Percentiles rank a stretch among this genome's conserved stretches.
phyloP scores from a whole-genome alignment of 495 filamentous ascomycete species.

The Penicillium manginii region DNA sequence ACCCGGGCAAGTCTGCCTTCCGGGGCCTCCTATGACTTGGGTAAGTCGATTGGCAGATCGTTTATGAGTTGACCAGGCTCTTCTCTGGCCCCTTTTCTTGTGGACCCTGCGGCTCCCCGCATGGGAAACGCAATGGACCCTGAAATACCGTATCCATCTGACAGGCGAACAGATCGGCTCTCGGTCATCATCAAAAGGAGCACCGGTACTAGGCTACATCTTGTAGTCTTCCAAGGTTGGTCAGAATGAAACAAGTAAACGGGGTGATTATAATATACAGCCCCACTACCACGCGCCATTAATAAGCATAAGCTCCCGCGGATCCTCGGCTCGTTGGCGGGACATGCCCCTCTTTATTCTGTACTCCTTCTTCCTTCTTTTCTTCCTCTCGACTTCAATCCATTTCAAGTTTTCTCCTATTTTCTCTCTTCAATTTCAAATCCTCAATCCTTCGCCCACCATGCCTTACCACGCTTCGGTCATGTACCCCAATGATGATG shows the following conservation, averaged over 20 bases:
- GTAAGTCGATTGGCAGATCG: conserved; percentile 2
- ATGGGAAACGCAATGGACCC: background rate
- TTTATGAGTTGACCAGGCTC: background rate
- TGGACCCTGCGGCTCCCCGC: conserved; percentile 1
- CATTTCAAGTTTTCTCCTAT: background rate
- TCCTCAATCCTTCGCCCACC: conserved; percentile 8
- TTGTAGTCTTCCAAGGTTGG: too few species aligned
- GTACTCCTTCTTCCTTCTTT: conserved; percentile 5
- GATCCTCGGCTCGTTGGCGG: conserved; percentile 2
- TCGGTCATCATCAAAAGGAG: too few species aligned
- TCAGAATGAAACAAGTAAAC: too few species aligned
- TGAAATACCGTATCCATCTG: background rate
- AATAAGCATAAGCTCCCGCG: conserved; percentile 8
- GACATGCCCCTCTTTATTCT: background rate
- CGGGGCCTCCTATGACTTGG: background rate
- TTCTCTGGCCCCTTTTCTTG: background rate
- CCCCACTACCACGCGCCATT: conserved; percentile 1
- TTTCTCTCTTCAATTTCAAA: background rate
- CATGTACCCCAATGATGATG: conserved; percentile 30
- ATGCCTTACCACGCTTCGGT: conserved; percentile 27
- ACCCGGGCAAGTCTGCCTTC: background rate
- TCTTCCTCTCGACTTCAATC: background rate
- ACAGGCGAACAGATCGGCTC: background rate
- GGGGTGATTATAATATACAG: too few species aligned
- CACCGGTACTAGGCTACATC: too few species aligned